phyloP scores from a whole-genome alignment of 768 basidiomycete genomes.

The Tricholoma furcatifolium region DNA sequence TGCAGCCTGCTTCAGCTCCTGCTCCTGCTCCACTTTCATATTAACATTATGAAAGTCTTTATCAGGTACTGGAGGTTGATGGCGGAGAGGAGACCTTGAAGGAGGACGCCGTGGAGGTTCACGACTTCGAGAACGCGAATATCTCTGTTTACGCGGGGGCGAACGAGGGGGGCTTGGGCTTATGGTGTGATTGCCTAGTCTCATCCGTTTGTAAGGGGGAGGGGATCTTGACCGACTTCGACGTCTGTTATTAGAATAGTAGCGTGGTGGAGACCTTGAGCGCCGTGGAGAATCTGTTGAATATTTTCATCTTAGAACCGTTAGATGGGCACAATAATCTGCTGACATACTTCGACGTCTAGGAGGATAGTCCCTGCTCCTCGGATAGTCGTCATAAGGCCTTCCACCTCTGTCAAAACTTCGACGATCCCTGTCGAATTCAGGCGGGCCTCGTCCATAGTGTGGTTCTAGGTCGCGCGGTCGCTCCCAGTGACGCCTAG shows the following conservation, averaged over 20 bases:
- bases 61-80: slow-evolving; percentile 4
- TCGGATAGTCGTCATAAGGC: slow-evolving; percentile 19
- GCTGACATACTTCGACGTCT: slow-evolving; percentile 14
- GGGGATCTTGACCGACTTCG: slow-evolving; percentile 25
- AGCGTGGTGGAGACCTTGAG: slow-evolving; percentile 24
- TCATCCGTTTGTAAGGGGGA: slow-evolving; percentile 17
- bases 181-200: slow-evolving; percentile 29
- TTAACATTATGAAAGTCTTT: neutral
- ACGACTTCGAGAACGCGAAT: slow-evolving; percentile 15
- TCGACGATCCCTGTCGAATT: slow-evolving; percentile 20
- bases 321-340: neutral
- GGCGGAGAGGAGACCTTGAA: slow-evolving; percentile 11
- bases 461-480: slow-evolving; percentile 12
- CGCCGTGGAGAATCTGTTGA: slow-evolving; percentile 11
- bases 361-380: slow-evolving; percentile 20
- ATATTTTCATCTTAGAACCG: neutral
- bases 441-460: slow-evolving; percentile 5
- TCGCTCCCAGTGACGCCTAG: slow-evolving; percentile 16
- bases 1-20: neutral
- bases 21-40: neutral
- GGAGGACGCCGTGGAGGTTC: slow-evolving; percentile 6
- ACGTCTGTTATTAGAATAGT: slow-evolving; percentile 15
- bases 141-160: slow-evolving; percentile 10
- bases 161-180: slow-evolving; percentile 21
- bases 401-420: slow-evolving; percentile 11